Evolutionary conservation across 352 stramenopile species (phyloP).

Genomic region (Pythium chondricola): DNA sequence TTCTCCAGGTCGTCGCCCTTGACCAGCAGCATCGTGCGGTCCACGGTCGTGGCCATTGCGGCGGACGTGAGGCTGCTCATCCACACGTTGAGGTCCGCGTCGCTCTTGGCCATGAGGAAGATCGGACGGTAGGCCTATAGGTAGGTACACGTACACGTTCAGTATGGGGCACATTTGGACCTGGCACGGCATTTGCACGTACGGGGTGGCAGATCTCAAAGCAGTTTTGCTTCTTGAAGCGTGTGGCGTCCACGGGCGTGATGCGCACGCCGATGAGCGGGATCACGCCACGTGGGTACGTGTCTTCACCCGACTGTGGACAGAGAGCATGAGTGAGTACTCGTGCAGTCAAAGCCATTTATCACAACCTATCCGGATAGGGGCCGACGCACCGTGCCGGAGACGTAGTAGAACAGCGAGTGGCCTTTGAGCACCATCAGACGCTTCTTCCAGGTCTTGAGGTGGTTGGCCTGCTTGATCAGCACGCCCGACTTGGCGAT

Average conservation of each 20-base stretch:
- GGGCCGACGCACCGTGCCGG: slow-evolving; percentile 51
- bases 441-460: slow-evolving; percentile 87
- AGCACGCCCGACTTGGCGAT: slow-evolving; percentile 82
- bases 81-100: slow-evolving; percentile 75
- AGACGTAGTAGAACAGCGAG: slow-evolving; percentile 87
- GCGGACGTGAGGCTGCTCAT: slow-evolving; percentile 83
- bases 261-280: slow-evolving; percentile 70
- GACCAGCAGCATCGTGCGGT: slow-evolving; percentile 65
- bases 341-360: not conserved
- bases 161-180: no score
- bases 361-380: not conserved
- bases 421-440: slow-evolving; percentile 86
- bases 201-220: slow-evolving; percentile 84
- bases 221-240: slow-evolving; percentile 84
- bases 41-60: slow-evolving; percentile 62
- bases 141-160: no score
- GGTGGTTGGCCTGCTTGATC: slow-evolving; percentile 84
- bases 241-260: slow-evolving; percentile 63
- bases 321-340: not conserved
- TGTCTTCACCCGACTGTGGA: slow-evolving; percentile 74
- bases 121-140: slow-evolving; percentile 67
- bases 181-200: slow-evolving; percentile 14
- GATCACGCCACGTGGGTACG: slow-evolving; percentile 76
- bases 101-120: slow-evolving; percentile 84
- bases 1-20: slow-evolving; percentile 43